Base-by-base conservation (phyloP, 768 basidiomycete species). In the Mycena olivaceomarginata region DNA sequence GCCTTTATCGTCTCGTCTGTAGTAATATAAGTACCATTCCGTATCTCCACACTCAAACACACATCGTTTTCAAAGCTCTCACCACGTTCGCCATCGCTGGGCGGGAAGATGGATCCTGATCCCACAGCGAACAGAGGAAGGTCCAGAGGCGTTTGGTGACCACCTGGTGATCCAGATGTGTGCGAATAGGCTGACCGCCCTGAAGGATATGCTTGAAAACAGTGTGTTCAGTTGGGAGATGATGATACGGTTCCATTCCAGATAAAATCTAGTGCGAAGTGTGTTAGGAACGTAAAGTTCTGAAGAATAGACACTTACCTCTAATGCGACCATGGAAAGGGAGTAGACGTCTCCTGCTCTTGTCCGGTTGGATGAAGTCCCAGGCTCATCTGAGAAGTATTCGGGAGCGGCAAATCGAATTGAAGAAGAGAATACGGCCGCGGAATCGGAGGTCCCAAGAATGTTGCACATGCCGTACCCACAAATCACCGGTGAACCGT, bases 321-420 rank as follows among this genome's bases (percentile, higher is more conserved):
- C 79, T 10, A 79, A 72, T 40, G 65, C 41, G 22, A 77, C 60
- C 79, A 79, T 79, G 13, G 72, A 40, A 53, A 79, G 70, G 6
- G 79, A 20, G 63, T 79, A 79, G 39, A 79, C 69, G 53, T 79
- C 79, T 5, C 62, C 70, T 8, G 66, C n/a, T 57, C 13, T n/a
- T 7, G 64, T 72, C n/a, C 53, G 48, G 16, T 43, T 39, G 37
- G 59, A 56, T 5, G 64, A 46, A 41, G 62, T 57, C 15, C 57
- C 31, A 11, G n/a, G 22, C 37, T 75, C 59, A 22, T 18, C 64
- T 31, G 73, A 69, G 31, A 31, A 31, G 31, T 31, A 31, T 31
- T 31, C 31, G 31, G 31, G 31, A 31, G 31, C 31, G 31, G 31
- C 31, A 31, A 31, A 31, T 31, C 31, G 31, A 31, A 31, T 31